Base-by-base conservation (phyloP, 2,329 filamentous ascomycete genomes). In the Trichoderma gracile region DNA sequence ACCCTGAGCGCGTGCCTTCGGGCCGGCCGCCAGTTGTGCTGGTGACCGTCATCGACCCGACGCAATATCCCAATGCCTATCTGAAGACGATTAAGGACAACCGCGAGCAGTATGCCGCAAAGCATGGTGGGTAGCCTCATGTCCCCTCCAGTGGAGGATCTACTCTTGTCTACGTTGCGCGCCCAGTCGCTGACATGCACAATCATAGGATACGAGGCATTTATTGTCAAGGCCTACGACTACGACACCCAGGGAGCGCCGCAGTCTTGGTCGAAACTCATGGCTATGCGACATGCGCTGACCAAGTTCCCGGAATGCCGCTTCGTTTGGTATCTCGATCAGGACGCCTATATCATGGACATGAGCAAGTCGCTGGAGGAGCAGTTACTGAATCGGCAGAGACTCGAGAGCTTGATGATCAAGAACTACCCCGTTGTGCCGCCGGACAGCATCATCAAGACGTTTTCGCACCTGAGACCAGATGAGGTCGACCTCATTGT, bases 381-480 rank as follows among this genome's bases (percentile, higher is more conserved):
- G 1, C 85, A 92, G 70, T 78, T 99, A 45, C 86, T 96, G 75
- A 80, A 86, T 12, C 78, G 87, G 12, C 79, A 80, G 59, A 85
- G 82, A 63, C 82, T 99, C 54, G 90, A 96, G 72, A 82, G 81
- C 23, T 75, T 91, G 64, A 97, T 98, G 92, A 86, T 95, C 70
- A 90, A 88, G 74, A 91, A 97, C 75, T 84, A 88, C 61, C 87
- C 95, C 6, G 87, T 99, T 57, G 94, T 98, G 9, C 95, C 94
- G 2, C 95, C 96, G 0, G 92, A 97, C 78, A 96, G 92, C 78
- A 93, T 99, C 71, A 98, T 99, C 79, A 94, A 91, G 81, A 98
- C 96, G 0, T 97, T 96, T 74, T 81, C 85, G 17, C 89, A 96
- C 73, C 80, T 97, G n/a, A 87, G 86, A 67, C 89, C 88, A 42